Evolutionary conservation across 2,329 filamentous ascomycete genomes (phyloP), one percentile per base, ranked within the genome.

Genomic region (Helminthosporium solani): DNA sequence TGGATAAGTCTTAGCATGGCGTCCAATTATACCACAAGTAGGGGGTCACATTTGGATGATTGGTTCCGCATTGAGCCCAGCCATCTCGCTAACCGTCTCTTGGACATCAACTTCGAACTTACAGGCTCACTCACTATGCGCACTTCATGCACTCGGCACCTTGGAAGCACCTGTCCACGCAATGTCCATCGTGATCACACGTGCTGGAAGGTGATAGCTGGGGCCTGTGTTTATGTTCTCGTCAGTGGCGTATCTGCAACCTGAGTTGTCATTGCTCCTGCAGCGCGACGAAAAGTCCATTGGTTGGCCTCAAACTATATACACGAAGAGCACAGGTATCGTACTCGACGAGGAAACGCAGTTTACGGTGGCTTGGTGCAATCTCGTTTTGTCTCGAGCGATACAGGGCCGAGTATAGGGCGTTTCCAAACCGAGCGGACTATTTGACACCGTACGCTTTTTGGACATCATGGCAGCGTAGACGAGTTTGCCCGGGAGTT

Each of bases 361-460:
- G 47, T 42, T 30, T 34, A 43, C 54, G 54, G 60, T 61, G 57
- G 54, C 53, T 50, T 49, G 50, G 38, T 47, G 57, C 51, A 69
- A 68, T 68, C 54, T 66, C 64, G 53, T 39, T 41, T 44, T 37
- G 48, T 44, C 23, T 48, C 47, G 35, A 50, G 33, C 9, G 51
- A 59, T 54, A 47, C 61, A 53, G 41, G 34, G 54, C 49, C 39
- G 40, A 57, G 57, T 33, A 56, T 54, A 56, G 57, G 40, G 39
- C 46, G 34, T 44, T 49, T 51, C 53, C 45, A 52, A 58, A 52
- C 46, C 34, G 51, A 49, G 39, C 37, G 46, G 49, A 46, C 56
- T 49, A 52, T 62, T 60, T 61, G 57, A 61, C 54, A 61, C 61
- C 51, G 54, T 49, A 55, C 44, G 50, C 46, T 48, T 49, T 43